These are phyloP conservation scores for Hypoxylon fragiforme DNA, from an alignment of 495 filamentous ascomycete genomes.

Conservation along the genomic window DNA sequence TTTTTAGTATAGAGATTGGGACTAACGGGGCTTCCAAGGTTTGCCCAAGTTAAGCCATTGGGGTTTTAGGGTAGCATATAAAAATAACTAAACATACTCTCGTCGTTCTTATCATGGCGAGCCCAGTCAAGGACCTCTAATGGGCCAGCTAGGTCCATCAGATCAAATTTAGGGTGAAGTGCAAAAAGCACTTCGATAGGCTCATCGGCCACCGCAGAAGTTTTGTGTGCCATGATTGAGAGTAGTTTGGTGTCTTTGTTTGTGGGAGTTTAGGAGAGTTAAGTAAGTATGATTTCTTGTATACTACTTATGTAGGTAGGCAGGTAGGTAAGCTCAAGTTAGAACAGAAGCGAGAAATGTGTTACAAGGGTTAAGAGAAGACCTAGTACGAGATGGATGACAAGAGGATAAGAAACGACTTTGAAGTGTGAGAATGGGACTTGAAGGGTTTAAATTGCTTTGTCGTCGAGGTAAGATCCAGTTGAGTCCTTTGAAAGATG, in stretches of 20 bases:
- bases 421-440: neutral
- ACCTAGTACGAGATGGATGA: conserved; percentile 8
- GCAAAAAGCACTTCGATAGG: conserved; percentile 56
- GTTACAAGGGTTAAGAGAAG: too few relatives aligned
- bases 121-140: conserved; percentile 64
- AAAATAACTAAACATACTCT: conserved; percentile 50
- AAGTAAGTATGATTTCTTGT: neutral
- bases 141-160: conserved; percentile 69
- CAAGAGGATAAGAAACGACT: conserved; percentile 7
- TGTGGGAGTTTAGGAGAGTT: too few relatives aligned
- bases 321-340: too few relatives aligned
- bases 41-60: neutral
- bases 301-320: neutral
- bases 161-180: conserved; percentile 54
- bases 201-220: conserved; percentile 51
- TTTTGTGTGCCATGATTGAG: conserved; percentile 54
- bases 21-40: conserved; percentile 7
- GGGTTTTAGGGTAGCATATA: conserved; percentile 8
- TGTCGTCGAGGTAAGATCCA: conserved; percentile 17
- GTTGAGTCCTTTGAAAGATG: conserved; percentile 13
- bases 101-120: conserved; percentile 63
- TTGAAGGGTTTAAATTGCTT: conserved; percentile 22
- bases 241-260: conserved; percentile 26
- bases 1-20: conserved; percentile 11
- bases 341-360: too few relatives aligned